A percentile compares a stretch with the other conserved stretches of the same genome.
phyloP scores from a whole-genome alignment of 805 yeast genomes.

The Yarrowia sp. region DNA sequence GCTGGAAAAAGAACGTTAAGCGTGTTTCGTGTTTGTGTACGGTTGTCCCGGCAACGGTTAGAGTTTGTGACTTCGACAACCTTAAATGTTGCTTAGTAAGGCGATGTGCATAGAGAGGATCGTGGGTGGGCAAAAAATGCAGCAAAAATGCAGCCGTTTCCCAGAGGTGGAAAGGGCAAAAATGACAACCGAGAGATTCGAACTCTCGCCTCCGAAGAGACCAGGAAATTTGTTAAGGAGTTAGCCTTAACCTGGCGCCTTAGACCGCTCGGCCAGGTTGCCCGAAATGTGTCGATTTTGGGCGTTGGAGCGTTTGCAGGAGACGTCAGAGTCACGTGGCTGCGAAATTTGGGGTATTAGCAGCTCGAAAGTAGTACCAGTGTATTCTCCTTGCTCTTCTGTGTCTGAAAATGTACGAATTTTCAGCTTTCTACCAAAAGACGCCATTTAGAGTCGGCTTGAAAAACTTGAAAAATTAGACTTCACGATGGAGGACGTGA shows the following conservation, averaged over 20 bases:
- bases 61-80: not conserved
- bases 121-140: not conserved
- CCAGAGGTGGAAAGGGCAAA: not conserved
- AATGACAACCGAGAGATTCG: conserved; percentile 38
- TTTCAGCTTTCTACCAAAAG: no score
- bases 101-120: not conserved
- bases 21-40: conserved; percentile 36
- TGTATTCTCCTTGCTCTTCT: no score
- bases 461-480: no score
- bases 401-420: no score
- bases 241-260: conserved; percentile 40
- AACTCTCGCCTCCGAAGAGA: conserved; percentile 39
- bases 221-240: conserved; percentile 35
- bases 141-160: not conserved
- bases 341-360: no score
- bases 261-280: conserved; percentile 40
- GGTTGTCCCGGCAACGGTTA: conserved; percentile 33
- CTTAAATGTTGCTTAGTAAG: not conserved
- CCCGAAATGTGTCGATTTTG: not conserved
- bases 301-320: not conserved
- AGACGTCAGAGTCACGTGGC: no score
- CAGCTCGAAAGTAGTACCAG: no score
- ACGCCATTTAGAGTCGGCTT: no score
- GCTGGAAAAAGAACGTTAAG: conserved; percentile 6
- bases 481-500: no score